Evolutionary conservation across 2,329 filamentous ascomycete species (phyloP), one percentile per base, ranked within the genome.

Genomic region (Blastomyces percursus): DNA sequence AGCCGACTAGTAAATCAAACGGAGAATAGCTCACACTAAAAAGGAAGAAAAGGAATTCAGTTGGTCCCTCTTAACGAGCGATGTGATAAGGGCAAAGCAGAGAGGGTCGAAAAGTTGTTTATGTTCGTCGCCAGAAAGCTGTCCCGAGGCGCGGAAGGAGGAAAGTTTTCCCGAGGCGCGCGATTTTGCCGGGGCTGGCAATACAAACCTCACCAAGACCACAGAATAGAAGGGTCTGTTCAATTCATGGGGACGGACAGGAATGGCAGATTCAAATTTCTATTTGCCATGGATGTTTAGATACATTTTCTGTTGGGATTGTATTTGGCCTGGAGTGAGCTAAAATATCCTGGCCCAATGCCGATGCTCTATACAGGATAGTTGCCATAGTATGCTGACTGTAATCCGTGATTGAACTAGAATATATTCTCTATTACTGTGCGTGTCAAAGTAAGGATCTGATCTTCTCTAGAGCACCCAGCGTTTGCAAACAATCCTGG

Each of bases 121-220:
- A 24, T 59, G 35, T 59, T 30, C 30, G 30, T 24, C 42, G 14
- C 21, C n/a, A 2, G 3, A 55, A 58, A 58, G 32, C 46, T 30
- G 48, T 44, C n/a, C n/a, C 14, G n/a, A 2, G 8, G 50, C 16
- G 21, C 14, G 7, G 9, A 11, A 42, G 60, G 48, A 44, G 32
- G 40, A 61, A 61, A 42, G 50, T 44, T 61, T 61, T 21, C 24
- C 60, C 60, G 60, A 59, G 21, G 9, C 35, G 35, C 35, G 35
- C 35, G 35, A 9, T n/a, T n/a, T n/a, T n/a, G n/a, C n/a, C n/a
- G n/a, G n/a, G n/a, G n/a, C n/a, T n/a, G n/a, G n/a, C n/a, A n/a
- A n/a, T n/a, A n/a, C n/a, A n/a, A n/a, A n/a, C n/a, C n/a, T n/a
- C n/a, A n/a, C n/a, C n/a, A n/a, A n/a, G n/a, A n/a, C n/a, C n/a